These are phyloP conservation scores for Naematelia encephala DNA, from an alignment of 768 basidiomycete genomes.

Conservation along the genomic window DNA sequence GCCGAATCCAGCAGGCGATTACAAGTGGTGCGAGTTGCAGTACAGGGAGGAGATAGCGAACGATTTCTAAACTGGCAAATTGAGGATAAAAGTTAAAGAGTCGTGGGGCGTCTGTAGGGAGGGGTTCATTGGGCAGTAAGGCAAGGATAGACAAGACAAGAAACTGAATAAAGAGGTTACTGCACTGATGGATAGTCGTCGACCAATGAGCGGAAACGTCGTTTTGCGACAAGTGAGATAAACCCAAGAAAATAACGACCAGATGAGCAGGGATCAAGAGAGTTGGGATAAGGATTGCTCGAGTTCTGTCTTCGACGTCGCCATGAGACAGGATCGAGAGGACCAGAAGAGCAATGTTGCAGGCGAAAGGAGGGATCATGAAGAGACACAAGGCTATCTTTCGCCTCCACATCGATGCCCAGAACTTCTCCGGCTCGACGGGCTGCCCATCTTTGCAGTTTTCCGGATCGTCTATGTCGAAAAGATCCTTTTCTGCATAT, in stretches of 20 bases:
- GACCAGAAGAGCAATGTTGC: constrained; percentile 31
- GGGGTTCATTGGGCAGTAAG: constrained; percentile 32
- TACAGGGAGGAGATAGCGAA: constrained; percentile 28
- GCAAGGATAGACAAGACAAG: constrained; percentile 30
- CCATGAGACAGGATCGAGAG: constrained; percentile 12
- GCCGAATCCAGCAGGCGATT: constrained; percentile 57
- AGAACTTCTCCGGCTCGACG: constrained; percentile 34
- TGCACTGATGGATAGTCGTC: constrained; percentile 62
- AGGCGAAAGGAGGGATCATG: constrained; percentile 24
- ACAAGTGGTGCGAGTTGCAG: constrained; percentile 53
- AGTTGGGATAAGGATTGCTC: constrained; percentile 23
- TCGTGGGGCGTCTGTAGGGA: constrained; percentile 21
- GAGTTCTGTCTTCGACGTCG: constrained; percentile 8
- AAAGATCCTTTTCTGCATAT: constrained; percentile 36
- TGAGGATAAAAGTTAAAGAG: constrained; percentile 18
- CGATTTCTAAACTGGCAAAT: constrained; percentile 14
- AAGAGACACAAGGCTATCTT: constrained; percentile 24
- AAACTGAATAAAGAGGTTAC: constrained; percentile 30
- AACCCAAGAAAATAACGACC: constrained; percentile 54
- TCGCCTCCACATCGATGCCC: constrained; percentile 20
- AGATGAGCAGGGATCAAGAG: constrained; percentile 34
- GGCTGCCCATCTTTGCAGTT: constrained; percentile 30
- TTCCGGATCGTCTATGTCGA: constrained; percentile 33
- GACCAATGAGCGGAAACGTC: constrained; percentile 53
- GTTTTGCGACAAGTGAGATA: constrained; percentile 57